Evolutionary conservation across 768 basidiomycete genomes (phyloP), one percentile per base, ranked within the genome.

Genomic region (Strobilomyces echinocephalus): DNA sequence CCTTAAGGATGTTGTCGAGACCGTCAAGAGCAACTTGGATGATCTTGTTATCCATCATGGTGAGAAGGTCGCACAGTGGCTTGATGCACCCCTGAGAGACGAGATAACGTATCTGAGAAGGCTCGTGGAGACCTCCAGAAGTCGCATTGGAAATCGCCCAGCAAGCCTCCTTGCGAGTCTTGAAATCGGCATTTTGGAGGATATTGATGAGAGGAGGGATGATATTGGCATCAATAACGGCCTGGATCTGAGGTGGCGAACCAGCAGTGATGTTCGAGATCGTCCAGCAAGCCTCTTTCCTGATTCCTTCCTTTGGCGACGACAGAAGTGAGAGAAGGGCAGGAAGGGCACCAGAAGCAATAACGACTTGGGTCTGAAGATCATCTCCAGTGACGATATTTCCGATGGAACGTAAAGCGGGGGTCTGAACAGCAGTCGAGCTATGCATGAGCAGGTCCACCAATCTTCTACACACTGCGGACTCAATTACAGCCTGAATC

Each of bases 81-180:
- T 97, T 97, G 76, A 99, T 97, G 76, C 94, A 97, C 31, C 97
- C 97, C 71, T 98, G 97, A 21, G 85, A 80, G 51, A 99, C 97
- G 54, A 99, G 89, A 74, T 98, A 99, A 49, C 97, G 88, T 64
- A 99, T 99, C 70, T 98, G 95, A 28, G 87, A 76, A 30, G 97
- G 97, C 68, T 99, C 95, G 66, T 95, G 93, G 24, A 97, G 81
- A 55, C 93, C 97, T 58, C 97, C 97, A 36, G 95, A 97, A 21
- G 97, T 99, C 7, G 97, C 97, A 71, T 99, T 99, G 39, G 94
- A 97, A 63, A 99, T 92, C 10, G 97, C 97, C 97, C 97, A 99
- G 77, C 95, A 99, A 2, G 97, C 97, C 73, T 99, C 97, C 74
- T 99, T 99, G 71, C 91, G 86, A 43, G 97, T 97, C 79, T 97